A percentile compares a stretch with the other conserved stretches of the same genome.
Evolutionary conservation across 345 rosid genomes (phyloP).

Genomic region (Pistacia atlantica): DNA sequence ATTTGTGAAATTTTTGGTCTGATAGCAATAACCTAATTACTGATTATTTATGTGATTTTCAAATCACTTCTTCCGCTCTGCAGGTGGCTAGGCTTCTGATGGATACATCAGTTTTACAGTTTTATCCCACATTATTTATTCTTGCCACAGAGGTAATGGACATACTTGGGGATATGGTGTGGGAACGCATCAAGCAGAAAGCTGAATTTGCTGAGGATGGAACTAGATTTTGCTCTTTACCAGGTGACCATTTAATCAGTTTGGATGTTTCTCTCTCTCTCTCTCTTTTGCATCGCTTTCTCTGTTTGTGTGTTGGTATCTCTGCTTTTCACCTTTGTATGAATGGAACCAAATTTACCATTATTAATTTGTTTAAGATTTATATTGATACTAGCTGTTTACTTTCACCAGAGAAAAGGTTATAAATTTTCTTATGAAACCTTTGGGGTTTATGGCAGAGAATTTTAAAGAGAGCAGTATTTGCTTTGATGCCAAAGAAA

Average conservation of each 20-base stretch:
- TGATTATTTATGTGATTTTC: background rate
- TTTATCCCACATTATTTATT: conserved; percentile 91
- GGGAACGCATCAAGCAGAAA: conserved; percentile 84
- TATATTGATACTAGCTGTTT: conserved; percentile 1
- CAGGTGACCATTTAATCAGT: conserved; percentile 44
- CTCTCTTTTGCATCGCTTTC: background rate
- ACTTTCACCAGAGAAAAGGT: background rate
- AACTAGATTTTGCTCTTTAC: conserved; percentile 45
- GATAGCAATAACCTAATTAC: background rate
- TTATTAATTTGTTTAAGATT: background rate
- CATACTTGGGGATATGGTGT: conserved; percentile 90
- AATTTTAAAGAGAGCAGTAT: conserved; percentile 66
- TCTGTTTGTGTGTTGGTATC: background rate
- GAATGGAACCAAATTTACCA: background rate
- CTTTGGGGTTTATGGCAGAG: conserved; percentile 45
- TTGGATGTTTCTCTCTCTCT: background rate
- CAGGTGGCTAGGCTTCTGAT: conserved; percentile 90
- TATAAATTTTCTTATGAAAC: conserved; percentile 13
- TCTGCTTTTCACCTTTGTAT: conserved; percentile 1
- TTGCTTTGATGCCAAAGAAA: conserved; percentile 78
- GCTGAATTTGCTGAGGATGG: conserved; percentile 80
- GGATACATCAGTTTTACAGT: conserved; percentile 85
- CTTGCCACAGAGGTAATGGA: conserved; percentile 81
- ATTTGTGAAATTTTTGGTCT: conserved; percentile 6
- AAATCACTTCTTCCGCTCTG: conserved; percentile 26